Evolutionary conservation across 1,284 basidiomycete genomes (phyloP), one percentile per base, ranked within the genome.

Genomic region (Dichomitus squalens): DNA sequence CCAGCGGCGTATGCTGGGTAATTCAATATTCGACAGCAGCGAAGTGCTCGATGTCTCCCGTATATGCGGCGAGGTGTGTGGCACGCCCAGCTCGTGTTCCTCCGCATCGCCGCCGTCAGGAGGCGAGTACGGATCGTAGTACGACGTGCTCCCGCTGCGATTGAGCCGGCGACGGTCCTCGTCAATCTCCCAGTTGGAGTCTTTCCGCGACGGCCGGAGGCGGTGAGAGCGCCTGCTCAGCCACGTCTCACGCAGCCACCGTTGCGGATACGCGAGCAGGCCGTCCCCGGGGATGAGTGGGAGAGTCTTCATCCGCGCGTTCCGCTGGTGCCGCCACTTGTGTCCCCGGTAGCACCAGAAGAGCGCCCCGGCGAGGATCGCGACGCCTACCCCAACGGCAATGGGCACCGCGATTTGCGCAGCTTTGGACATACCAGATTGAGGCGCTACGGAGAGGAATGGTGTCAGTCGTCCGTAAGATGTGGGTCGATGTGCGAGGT

Each of bases 351-450:
- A 63, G 16, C 53, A 41, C 47, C 52, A 59, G 20, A 60, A 61
- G 7, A 49, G 35, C 16, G 52, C 21, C 18, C 58, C 55, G 2
- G 57, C 44, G 9, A 65, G 25, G 14, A 61, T 21, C 14, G 62
- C 57, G 25, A 56, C 51, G 12, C 59, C 57, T 1, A 65, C 25
- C 12, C 43, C 60, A 3, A 66, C 51, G 6, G 61, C 51, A 38
- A 69, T 60, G 27, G 65, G 64, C 23, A 64, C 55, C 9, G 60
- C 59, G 21, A 69, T 60, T 55, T 66, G 67, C 23, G 55, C 52
- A 14, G 35, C 47, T 16, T 20, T 31, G 11, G 49, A 52, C 27
- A 36, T 5, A 6, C 40, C 53, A 2, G 29, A 8, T 11, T 41
- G 23, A 7, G 52, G n/a, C 40, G 25, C 41, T 48, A 9, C 9